These are phyloP conservation scores for Aspergillus affinis DNA, from an alignment of 495 filamentous ascomycete species.

Conservation along the genomic window DNA sequence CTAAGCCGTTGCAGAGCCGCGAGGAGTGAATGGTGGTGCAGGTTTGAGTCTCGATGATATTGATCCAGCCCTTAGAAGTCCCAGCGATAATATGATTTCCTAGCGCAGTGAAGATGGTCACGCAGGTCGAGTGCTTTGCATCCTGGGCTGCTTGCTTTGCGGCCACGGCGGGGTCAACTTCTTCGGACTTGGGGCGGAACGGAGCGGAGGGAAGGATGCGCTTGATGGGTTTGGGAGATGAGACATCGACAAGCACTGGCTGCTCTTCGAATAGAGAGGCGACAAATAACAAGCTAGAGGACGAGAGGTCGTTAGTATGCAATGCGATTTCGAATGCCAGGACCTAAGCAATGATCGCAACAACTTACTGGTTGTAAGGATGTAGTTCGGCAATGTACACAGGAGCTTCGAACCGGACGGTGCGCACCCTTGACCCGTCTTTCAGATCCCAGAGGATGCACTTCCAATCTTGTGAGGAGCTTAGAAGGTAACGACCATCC, in stretches of 20 bases:
- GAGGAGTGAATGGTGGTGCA: slow-evolving; percentile 80
- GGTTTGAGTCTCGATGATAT: slow-evolving; percentile 81
- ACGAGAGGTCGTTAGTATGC: slow-evolving; percentile 9
- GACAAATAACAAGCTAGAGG: slow-evolving; percentile 69
- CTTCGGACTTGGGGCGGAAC: slow-evolving; percentile 63
- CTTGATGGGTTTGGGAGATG: slow-evolving; percentile 62
- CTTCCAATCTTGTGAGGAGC: slow-evolving; percentile 93
- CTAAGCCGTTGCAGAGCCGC: slow-evolving; percentile 79
- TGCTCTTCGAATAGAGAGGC: slow-evolving; percentile 91
- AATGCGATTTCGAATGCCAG: neutral
- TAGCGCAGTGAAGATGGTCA: slow-evolving; percentile 77
- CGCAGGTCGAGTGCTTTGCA: slow-evolving; percentile 90
- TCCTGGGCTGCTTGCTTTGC: slow-evolving; percentile 90
- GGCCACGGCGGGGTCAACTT: slow-evolving; percentile 57
- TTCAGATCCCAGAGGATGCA: slow-evolving; percentile 91
- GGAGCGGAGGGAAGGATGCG: slow-evolving; percentile 78
- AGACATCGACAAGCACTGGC: slow-evolving; percentile 82
- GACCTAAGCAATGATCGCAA: neutral
- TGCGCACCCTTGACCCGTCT: slow-evolving; percentile 66
- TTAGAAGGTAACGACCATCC: slow-evolving; percentile 89
- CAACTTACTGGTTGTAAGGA: slow-evolving; percentile 79
- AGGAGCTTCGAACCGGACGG: slow-evolving; percentile 82
- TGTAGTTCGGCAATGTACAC: slow-evolving; percentile 95
- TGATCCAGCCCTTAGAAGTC: slow-evolving; percentile 92
- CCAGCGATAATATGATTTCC: slow-evolving; percentile 88